Percentiles rank a stretch among this genome's conserved stretches.
Conservation (phyloP, 805 yeast species). For the Ogataea angusta region DNA sequence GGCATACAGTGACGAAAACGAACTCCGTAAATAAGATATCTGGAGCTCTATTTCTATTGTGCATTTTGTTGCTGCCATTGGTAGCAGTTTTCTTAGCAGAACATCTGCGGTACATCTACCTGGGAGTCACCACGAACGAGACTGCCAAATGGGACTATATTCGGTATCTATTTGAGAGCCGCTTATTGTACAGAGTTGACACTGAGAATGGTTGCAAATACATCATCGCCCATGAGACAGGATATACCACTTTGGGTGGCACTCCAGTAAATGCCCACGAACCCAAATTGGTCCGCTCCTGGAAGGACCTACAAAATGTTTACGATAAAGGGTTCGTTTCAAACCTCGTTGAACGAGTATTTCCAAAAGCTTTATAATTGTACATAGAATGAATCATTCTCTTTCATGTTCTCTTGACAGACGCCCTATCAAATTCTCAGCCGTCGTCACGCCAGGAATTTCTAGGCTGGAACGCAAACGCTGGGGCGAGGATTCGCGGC, state of each 20-base stretch:
- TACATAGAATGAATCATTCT: constrained; percentile 3
- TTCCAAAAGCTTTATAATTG: constrained; percentile 20
- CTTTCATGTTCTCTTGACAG: constrained; percentile 17
- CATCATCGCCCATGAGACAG: not conserved
- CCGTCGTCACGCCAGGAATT: constrained; percentile 36
- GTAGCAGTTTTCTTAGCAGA: constrained; percentile 38
- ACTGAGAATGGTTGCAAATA: not conserved
- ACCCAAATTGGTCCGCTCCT: constrained; percentile 16
- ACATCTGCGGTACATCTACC: constrained; percentile 45
- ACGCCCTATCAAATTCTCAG: constrained; percentile 32
- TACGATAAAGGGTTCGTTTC: constrained; percentile 48
- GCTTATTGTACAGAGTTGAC: constrained; percentile 28
- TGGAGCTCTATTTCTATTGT: constrained; percentile 41
- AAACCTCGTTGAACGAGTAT: constrained; percentile 38
- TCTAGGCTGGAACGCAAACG: constrained; percentile 37
- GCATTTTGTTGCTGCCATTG: constrained; percentile 36
- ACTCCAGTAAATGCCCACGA: constrained; percentile 3
- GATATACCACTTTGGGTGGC: constrained; percentile 3
- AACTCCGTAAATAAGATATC: constrained; percentile 36
- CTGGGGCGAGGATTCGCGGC: constrained; percentile 24
- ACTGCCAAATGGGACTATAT: constrained; percentile 51
- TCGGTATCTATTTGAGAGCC: constrained; percentile 34
- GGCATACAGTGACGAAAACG: constrained; percentile 27
- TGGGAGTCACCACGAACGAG: constrained; percentile 59
- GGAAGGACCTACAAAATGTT: constrained; percentile 39